Evolutionary conservation across 116 monocot species (phyloP), one percentile per base, ranked within the genome.

Genomic region (Cymodocea nodosa): DNA sequence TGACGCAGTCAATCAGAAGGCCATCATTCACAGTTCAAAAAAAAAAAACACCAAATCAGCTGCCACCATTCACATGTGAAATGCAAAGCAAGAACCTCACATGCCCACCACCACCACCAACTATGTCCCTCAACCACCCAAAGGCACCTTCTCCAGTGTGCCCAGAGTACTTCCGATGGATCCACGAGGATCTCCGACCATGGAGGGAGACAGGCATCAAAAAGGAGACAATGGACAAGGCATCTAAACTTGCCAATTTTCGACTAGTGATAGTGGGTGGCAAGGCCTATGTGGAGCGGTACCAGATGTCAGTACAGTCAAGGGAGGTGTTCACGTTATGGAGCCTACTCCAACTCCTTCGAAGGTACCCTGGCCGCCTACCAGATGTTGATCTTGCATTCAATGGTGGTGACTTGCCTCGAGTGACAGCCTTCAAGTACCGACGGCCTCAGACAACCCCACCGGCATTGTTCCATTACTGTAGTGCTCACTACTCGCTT

Each of bases 311-410:
- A 11, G 84, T 77, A 67, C 84, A 88, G 59, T 77, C 84, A 0
- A 67, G 88, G 2, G 88, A 88, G 23, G 62, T 81, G 22, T 82
- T 88, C 84, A 88, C 88, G 12, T 59, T 79, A 17, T 89, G 89
- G 89, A 85, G 89, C 11, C 78, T 89, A 11, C 66, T 84, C 18
- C 89, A 89, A 70, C 82, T 89, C 2, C 54, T 85, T 17, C 65
- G 66, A 23, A 70, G 72, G 17, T 85, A 89, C 68, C 85, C 82
- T 1, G 85, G 85, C 12, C 79, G 75, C 20, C 37, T 89, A 2
- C 89, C 89, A 5, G 89, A 89, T 71, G 73, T 89, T 7, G 89
- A 89, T 14, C 68, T 89, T 51, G 75, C 82, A 75, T 89, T 89
- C 75, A 77, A 82, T 75, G 80, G 82, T 73, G 69, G 57, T 16